These are phyloP conservation scores for Hylodesmum podocarpum DNA, from an alignment of 306 rosid species.

Conservation along the genomic window DNA sequence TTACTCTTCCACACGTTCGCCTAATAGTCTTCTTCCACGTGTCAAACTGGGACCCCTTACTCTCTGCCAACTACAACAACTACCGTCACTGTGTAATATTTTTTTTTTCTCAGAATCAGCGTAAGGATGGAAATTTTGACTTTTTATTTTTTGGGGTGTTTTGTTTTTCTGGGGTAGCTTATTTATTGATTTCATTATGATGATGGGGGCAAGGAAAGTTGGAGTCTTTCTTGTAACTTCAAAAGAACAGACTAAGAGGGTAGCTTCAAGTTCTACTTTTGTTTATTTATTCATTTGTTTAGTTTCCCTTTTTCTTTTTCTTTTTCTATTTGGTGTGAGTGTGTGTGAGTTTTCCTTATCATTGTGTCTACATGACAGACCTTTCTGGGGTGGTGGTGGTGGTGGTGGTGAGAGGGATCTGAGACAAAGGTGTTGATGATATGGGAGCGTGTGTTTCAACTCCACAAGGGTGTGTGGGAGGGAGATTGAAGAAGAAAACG, in stretches of 20 bases:
- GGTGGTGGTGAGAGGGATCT: constrained; percentile 33
- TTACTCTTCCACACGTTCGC: constrained; percentile 52
- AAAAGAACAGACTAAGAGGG: constrained; percentile 22
- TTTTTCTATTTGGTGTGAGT: background rate
- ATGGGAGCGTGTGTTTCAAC: constrained; percentile 94
- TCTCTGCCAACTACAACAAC: constrained; percentile 29
- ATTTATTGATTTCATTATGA: constrained; percentile 19
- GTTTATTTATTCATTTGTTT: background rate
- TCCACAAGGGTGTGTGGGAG: constrained; percentile 66
- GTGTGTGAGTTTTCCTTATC: constrained; percentile 22
- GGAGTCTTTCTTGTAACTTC: constrained; percentile 26
- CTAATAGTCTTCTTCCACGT: constrained; percentile 36
- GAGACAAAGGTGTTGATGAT: constrained; percentile 28
- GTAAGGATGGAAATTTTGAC: background rate
- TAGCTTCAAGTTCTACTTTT: constrained; percentile 22
- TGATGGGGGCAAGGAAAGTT: constrained; percentile 14
- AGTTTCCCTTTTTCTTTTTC: background rate
- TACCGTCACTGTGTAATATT: constrained; percentile 30
- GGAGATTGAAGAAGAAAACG: constrained; percentile 46
- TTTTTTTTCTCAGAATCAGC: background rate
- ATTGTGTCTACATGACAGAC: constrained; percentile 21
- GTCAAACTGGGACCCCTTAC: constrained; percentile 21
- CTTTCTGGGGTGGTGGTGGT: constrained; percentile 14
- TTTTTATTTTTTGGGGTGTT: background rate
- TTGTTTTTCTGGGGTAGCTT: constrained; percentile 17